A percentile compares a stretch with the other conserved stretches of the same genome.
phyloP scores from a whole-genome alignment of 2,329 filamentous ascomycete genomes.

The Orbilia quercus region DNA sequence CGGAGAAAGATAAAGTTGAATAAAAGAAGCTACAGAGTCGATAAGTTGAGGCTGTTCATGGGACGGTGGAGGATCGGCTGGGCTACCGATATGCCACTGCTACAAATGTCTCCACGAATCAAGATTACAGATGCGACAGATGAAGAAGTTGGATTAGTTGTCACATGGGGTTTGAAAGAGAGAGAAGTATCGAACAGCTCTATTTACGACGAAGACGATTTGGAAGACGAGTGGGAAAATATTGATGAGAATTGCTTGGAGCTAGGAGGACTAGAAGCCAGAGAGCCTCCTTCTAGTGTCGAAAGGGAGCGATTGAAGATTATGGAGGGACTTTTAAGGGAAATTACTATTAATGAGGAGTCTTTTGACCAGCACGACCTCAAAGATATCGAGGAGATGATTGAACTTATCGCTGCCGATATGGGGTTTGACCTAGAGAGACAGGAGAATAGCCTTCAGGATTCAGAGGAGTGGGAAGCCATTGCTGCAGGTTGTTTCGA shows the following conservation, averaged over 20 bases:
- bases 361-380: slow-evolving; percentile 10
- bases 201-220: neutral
- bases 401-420: neutral
- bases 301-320: neutral
- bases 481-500: too few relatives aligned
- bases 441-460: too few relatives aligned
- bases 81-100: slow-evolving; percentile 9
- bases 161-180: slow-evolving; percentile 17
- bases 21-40: slow-evolving; percentile 16
- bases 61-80: slow-evolving; percentile 23
- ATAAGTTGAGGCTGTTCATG: slow-evolving; percentile 27
- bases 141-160: neutral
- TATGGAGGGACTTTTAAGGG: neutral
- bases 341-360: too few relatives aligned
- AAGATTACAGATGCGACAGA: slow-evolving; percentile 1
- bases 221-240: neutral
- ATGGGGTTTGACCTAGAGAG: too few relatives aligned
- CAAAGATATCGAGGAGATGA: slow-evolving; percentile 16
- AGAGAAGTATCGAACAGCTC: neutral
- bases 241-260: slow-evolving; percentile 4
- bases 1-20: slow-evolving; percentile 12
- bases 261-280: neutral
- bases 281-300: neutral
- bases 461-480: too few relatives aligned
- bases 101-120: slow-evolving; percentile 44